Evolutionary conservation across 2,329 filamentous ascomycete species (phyloP).

Genomic region (Calonectria pteridis): DNA sequence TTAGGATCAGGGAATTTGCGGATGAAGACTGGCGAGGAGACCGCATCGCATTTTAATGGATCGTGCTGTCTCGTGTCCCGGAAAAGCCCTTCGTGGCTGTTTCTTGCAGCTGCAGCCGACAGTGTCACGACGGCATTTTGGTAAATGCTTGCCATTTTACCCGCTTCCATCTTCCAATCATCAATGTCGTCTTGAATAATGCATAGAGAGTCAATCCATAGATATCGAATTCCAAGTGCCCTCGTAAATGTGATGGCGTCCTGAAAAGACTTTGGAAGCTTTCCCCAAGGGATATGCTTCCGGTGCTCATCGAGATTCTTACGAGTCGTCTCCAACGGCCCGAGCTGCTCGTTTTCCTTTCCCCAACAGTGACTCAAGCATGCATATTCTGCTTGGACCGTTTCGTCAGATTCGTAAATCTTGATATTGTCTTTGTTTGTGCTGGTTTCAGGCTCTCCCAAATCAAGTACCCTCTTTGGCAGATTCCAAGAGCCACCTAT

Average conservation of each 20-base stretch:
- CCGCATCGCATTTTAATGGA: neutral
- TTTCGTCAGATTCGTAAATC: neutral
- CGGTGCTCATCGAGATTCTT: neutral
- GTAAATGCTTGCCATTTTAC: neutral
- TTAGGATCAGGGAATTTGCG: neutral
- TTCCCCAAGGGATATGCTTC: neutral
- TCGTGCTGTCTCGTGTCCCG: neutral
- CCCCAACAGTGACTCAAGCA: neutral
- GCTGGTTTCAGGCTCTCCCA: neutral
- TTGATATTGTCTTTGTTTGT: neutral
- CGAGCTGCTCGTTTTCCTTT: neutral
- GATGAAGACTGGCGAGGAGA: neutral
- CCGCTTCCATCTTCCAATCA: neutral
- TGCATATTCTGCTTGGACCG: neutral
- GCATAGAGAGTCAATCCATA: neutral
- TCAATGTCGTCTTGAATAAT: neutral
- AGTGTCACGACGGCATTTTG: neutral
- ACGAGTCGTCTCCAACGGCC: neutral
- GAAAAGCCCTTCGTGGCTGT: neutral
- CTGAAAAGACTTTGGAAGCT: neutral
- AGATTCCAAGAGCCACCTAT: neutral
- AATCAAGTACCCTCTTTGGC: neutral
- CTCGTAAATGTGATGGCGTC: neutral
- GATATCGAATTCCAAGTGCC: neutral
- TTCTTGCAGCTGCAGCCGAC: neutral